Percentiles rank a stretch among this genome's conserved stretches.
Evolutionary conservation across 2,329 filamentous ascomycete genomes (phyloP).

Genomic region (Dothistroma pini): DNA sequence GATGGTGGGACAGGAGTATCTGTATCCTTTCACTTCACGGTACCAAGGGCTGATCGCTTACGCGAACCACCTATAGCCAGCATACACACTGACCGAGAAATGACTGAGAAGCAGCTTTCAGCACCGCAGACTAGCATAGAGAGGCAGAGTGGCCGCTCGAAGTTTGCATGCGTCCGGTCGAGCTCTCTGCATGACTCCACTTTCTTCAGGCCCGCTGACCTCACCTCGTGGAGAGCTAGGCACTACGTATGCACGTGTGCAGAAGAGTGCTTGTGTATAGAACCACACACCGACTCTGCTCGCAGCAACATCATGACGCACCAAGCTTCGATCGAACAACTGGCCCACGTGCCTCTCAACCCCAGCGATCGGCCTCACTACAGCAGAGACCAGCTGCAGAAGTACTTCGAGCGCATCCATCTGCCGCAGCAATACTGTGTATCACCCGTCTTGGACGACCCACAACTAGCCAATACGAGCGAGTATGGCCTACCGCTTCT

Average conservation of each 20-base stretch:
- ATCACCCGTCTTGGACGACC: constrained; percentile 19
- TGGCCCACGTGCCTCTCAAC: constrained; percentile 17
- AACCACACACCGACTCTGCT: background rate
- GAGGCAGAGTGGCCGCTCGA: background rate
- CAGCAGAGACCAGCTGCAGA: constrained; percentile 21
- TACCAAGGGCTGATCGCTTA: background rate
- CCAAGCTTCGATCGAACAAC: constrained; percentile 5
- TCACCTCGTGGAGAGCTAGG: background rate
- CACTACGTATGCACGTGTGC: no score
- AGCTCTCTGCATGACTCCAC: background rate
- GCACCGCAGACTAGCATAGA: background rate
- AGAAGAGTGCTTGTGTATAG: background rate
- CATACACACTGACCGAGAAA: background rate
- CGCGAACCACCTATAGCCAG: background rate
- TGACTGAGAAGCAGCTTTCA: background rate
- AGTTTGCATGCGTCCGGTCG: background rate
- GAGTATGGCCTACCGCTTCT: constrained; percentile 30
- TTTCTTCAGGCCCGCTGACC: background rate
- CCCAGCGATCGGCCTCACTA: constrained; percentile 22
- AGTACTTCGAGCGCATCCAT: constrained; percentile 24
- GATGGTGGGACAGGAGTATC: no score
- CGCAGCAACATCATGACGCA: constrained; percentile 19
- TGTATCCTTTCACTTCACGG: background rate
- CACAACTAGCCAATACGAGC: constrained; percentile 20
- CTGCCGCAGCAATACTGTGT: constrained; percentile 18